These are phyloP conservation scores for Emydomyces testavorans DNA, from an alignment of 2,329 filamentous ascomycete genomes.

Conservation along the genomic window DNA sequence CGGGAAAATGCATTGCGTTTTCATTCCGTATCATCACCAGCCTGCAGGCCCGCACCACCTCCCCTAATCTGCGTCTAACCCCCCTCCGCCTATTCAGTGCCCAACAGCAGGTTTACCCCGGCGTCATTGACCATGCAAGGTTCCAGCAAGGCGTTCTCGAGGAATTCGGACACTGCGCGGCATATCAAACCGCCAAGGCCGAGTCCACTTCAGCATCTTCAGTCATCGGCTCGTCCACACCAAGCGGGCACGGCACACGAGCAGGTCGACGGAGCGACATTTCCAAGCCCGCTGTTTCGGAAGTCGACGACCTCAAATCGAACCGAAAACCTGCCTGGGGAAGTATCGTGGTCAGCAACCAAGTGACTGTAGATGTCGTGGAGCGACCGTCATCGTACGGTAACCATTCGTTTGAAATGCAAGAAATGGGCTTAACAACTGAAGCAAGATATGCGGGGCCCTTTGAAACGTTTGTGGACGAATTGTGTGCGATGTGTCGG, in stretches of 20 bases:
- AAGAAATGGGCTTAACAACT: slow-evolving; percentile 11
- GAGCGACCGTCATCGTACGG: slow-evolving; percentile 14
- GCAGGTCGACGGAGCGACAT: background rate
- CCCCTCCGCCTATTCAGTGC: slow-evolving; percentile 55
- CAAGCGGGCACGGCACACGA: background rate
- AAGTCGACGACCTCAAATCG: background rate
- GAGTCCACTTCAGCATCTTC: slow-evolving; percentile 17
- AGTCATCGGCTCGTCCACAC: slow-evolving; percentile 8
- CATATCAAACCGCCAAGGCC: slow-evolving; percentile 12
- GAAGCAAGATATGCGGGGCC: slow-evolving; percentile 12
- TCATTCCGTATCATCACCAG: slow-evolving; percentile 53
- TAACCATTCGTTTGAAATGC: slow-evolving; percentile 14
- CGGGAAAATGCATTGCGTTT: slow-evolving; percentile 35
- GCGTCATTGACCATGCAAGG: slow-evolving; percentile 44
- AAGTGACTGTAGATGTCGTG: slow-evolving; percentile 46
- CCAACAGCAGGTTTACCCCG: slow-evolving; percentile 51
- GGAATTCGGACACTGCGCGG: slow-evolving; percentile 42
- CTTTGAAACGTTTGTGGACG: slow-evolving; percentile 15
- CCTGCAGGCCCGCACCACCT: slow-evolving; percentile 45
- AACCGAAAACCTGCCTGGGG: slow-evolving; percentile 29
- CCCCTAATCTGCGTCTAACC: slow-evolving; percentile 46
- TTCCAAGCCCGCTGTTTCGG: background rate
- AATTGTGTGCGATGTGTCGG: slow-evolving; percentile 16
- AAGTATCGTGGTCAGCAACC: slow-evolving; percentile 52
- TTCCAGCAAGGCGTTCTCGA: slow-evolving; percentile 52